A percentile compares a stretch with the other conserved stretches of the same genome.
These are phyloP conservation scores for Melaleuca quinquenervia DNA, from an alignment of 345 rosid genomes.

Conservation along the genomic window DNA sequence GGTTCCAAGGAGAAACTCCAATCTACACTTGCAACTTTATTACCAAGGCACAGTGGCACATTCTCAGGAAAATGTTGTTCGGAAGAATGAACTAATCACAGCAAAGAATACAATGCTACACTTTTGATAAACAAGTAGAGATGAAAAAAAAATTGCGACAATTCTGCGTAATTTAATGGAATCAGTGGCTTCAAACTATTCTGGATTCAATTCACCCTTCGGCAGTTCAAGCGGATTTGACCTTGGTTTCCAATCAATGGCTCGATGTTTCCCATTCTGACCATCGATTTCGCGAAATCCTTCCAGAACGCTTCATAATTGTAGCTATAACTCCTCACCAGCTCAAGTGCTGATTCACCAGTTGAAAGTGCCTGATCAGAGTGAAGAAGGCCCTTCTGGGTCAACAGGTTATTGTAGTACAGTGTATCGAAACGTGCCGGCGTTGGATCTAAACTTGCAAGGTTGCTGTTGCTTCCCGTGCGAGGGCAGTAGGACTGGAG, in stretches of 20 bases:
- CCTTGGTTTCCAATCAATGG: conserved; percentile 29
- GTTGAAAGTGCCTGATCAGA: conserved; percentile 37
- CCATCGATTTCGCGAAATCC: conserved; percentile 31
- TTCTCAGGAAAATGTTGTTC: neutral
- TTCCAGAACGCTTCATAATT: conserved; percentile 9
- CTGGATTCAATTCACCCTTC: conserved; percentile 5
- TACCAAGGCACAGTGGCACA: neutral
- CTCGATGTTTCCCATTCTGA: conserved; percentile 46
- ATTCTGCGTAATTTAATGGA: neutral
- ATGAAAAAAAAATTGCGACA: neutral
- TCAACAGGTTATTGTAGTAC: conserved; percentile 21
- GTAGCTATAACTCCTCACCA: conserved; percentile 19
- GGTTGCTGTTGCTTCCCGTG: conserved; percentile 14
- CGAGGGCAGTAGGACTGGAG: conserved; percentile 17
- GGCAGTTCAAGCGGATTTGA: conserved; percentile 30
- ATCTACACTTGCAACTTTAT: neutral
- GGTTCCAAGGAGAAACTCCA: neutral
- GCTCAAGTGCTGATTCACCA: conserved; percentile 23
- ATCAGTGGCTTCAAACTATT: neutral
- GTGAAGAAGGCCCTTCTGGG: conserved; percentile 24
- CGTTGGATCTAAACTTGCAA: conserved; percentile 20
- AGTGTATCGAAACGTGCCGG: conserved; percentile 17
- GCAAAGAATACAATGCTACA: neutral
- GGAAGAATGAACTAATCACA: neutral
- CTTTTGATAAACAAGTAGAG: neutral